Evolutionary conservation across 768 basidiomycete genomes (phyloP).

Genomic region (Lactifluus rugatus): DNA sequence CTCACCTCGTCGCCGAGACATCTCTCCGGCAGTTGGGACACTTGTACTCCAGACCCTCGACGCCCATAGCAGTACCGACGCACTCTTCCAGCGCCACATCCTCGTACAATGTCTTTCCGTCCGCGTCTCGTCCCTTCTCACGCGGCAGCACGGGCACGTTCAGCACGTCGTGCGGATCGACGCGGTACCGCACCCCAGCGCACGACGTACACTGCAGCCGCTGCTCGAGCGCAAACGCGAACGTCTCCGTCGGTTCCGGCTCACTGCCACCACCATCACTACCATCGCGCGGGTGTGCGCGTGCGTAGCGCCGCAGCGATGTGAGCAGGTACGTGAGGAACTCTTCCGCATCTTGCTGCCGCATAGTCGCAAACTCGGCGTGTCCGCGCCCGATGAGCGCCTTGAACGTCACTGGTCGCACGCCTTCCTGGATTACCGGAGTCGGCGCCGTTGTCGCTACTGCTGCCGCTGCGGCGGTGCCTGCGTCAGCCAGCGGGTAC

Average conservation of each 20-base stretch:
- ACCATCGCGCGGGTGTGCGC: constrained; percentile 28
- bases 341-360: constrained; percentile 94
- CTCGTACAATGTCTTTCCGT: constrained; percentile 55
- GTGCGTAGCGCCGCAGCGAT: constrained; percentile 55
- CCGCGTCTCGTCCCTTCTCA: constrained; percentile 43
- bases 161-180: constrained; percentile 67
- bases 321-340: constrained; percentile 79
- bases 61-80: constrained; percentile 45
- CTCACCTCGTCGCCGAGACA: constrained; percentile 67
- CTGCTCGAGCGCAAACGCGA: constrained; percentile 81
- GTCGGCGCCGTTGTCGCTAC: too few species aligned
- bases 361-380: constrained; percentile 91
- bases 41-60: constrained; percentile 66
- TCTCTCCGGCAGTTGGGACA: constrained; percentile 66
- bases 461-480: not conserved
- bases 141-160: constrained; percentile 69
- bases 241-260: constrained; percentile 63
- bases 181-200: constrained; percentile 69
- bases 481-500: constrained; percentile 27
- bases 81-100: constrained; percentile 54
- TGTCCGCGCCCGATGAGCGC: constrained; percentile 86
- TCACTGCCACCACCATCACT: not conserved
- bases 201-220: constrained; percentile 76
- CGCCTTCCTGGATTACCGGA: constrained; percentile 71
- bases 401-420: constrained; percentile 80